Percentiles rank a stretch among this genome's conserved stretches.
phyloP scores from a whole-genome alignment of 2,329 filamentous ascomycete species.

The Fusarium graminum region DNA sequence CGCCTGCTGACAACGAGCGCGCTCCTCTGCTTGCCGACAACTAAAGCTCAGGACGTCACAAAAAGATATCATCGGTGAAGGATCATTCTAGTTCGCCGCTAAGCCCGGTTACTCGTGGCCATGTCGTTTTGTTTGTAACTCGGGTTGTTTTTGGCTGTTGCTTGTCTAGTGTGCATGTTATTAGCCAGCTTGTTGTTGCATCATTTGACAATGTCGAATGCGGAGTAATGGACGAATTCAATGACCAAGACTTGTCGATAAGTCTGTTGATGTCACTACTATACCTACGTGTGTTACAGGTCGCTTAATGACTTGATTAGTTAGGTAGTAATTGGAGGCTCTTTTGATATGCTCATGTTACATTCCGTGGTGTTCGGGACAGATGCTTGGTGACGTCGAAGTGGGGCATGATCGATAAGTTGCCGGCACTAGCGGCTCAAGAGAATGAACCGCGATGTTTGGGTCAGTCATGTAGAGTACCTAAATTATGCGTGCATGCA shows the following conservation, averaged over 20 bases:
- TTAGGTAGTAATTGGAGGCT: constrained; percentile 35
- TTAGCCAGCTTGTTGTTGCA: constrained; percentile 30
- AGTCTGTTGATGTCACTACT: constrained; percentile 3
- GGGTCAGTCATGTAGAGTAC: neutral
- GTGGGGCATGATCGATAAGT: constrained; percentile 47
- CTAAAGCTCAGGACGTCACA: constrained; percentile 18
- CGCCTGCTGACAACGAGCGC: constrained; percentile 66
- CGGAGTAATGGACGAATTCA: constrained; percentile 32
- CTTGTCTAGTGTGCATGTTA: constrained; percentile 15
- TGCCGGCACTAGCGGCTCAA: constrained; percentile 42
- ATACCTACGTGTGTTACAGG: constrained; percentile 13
- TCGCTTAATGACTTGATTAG: constrained; percentile 4
- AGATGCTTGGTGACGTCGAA: constrained; percentile 28
- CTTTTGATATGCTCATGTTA: neutral
- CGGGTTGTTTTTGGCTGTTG: constrained; percentile 9
- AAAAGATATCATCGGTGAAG: neutral
- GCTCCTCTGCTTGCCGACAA: constrained; percentile 71
- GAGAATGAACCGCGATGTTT: constrained; percentile 13
- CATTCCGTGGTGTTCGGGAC: constrained; percentile 4
- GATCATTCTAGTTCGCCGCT: constrained; percentile 3
- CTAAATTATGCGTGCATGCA: neutral
- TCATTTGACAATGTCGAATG: constrained; percentile 24
- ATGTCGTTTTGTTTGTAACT: neutral
- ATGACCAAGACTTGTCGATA: constrained; percentile 34
- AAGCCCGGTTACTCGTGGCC: neutral